Conservation (phyloP, 2,329 filamentous ascomycete genomes). For the Arthrobotrys iridis region DNA sequence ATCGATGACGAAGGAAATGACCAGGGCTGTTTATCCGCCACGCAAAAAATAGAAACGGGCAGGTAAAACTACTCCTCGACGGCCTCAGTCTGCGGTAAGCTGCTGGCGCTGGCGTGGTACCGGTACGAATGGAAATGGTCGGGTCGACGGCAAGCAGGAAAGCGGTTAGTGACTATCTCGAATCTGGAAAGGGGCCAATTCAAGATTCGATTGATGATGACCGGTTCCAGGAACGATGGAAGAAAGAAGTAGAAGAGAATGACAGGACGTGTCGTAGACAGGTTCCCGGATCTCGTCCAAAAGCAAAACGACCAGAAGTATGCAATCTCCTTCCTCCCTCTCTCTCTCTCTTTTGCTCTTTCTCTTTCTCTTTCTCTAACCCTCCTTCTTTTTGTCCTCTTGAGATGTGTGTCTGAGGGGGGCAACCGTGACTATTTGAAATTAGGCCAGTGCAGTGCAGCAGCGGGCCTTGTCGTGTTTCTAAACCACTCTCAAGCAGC, state of each 20-base stretch:
- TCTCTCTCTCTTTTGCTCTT: too few relatives aligned
- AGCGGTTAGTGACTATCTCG: background rate
- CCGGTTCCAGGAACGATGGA: too few relatives aligned
- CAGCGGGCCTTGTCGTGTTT: constrained; percentile 8
- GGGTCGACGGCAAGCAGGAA: constrained; percentile 18
- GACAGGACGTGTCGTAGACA: background rate
- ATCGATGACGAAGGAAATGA: constrained; percentile 42
- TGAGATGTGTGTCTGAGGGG: constrained; percentile 1
- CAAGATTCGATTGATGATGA: too few relatives aligned
- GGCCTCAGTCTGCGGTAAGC: constrained; percentile 3
- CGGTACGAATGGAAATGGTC: background rate
- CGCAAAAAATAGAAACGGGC: constrained; percentile 50
- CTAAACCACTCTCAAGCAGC: constrained; percentile 13
- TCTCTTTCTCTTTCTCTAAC: background rate
- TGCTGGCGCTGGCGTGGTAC: constrained; percentile 6
- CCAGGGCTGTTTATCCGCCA: constrained; percentile 46
- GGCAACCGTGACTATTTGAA: constrained; percentile 6
- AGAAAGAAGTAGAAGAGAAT: background rate
- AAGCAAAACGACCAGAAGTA: too few relatives aligned
- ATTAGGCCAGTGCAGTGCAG: constrained; percentile 15
- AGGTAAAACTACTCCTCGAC: constrained; percentile 20
- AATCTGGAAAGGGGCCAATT: constrained; percentile 7
- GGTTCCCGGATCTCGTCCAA: constrained; percentile 4
- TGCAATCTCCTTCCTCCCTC: background rate
- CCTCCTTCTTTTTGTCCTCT: background rate